These are phyloP conservation scores for Lactuca saligna DNA, from an alignment of 129 eudicot genomes.

Conservation along the genomic window DNA sequence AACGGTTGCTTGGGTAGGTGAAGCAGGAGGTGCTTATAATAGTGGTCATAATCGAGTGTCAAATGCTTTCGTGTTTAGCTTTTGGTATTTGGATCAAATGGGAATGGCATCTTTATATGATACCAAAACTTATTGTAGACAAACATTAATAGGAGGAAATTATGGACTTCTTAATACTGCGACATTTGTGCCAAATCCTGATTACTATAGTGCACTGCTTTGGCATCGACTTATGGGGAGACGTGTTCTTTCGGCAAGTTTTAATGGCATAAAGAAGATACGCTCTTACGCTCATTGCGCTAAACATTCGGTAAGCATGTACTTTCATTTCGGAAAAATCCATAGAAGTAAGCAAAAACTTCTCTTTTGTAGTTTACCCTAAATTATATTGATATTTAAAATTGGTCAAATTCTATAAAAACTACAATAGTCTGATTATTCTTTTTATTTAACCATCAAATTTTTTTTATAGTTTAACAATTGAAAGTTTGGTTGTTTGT, in stretches of 20 bases:
- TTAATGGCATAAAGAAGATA: constrained; percentile 48
- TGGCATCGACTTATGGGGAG: constrained; percentile 96
- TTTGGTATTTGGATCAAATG: constrained; percentile 93
- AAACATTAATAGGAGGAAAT: constrained; percentile 76
- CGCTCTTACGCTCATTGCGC: constrained; percentile 91
- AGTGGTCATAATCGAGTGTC: constrained; percentile 73
- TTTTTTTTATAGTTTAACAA: too few species aligned
- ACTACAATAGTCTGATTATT: too few species aligned
- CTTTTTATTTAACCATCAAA: too few species aligned
- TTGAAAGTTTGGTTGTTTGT: too few species aligned
- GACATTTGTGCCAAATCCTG: constrained; percentile 71
- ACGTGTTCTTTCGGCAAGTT: constrained; percentile 62
- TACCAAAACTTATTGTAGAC: constrained; percentile 84
- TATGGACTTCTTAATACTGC: constrained; percentile 74
- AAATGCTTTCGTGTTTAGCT: constrained; percentile 75
- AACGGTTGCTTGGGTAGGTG: constrained; percentile 92
- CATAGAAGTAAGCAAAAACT: too few species aligned
- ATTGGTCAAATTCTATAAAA: too few species aligned
- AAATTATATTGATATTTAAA: too few species aligned
- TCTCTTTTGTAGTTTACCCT: too few species aligned
- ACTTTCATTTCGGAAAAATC: neutral
- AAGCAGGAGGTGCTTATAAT: constrained; percentile 87
- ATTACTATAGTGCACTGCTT: constrained; percentile 92
- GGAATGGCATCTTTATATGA: constrained; percentile 79
- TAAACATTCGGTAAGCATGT: constrained; percentile 51